A percentile compares a stretch with the other conserved stretches of the same genome.
Conservation (phyloP, 2,329 filamentous ascomycete species). For the Aspergillus tanneri region DNA sequence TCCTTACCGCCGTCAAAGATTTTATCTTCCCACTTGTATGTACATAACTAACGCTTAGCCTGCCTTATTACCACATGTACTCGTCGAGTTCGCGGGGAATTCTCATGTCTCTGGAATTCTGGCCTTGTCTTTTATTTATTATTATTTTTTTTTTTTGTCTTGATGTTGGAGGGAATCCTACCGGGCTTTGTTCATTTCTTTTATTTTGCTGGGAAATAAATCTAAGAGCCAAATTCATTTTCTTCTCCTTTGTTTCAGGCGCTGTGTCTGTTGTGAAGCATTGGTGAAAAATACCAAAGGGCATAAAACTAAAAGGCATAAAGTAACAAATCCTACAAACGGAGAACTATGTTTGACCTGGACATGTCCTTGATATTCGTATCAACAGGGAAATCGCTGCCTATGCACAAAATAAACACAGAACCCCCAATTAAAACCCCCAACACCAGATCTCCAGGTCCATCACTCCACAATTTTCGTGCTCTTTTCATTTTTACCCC, state of each 20-base stretch:
- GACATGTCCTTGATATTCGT: conserved; percentile 15
- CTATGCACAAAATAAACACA: conserved; percentile 26
- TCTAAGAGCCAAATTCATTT: conserved; percentile 16
- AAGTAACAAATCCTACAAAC: conserved; percentile 9
- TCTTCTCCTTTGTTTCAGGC: conserved; percentile 12
- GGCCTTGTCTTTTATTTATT: conserved; percentile 27
- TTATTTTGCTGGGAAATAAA: conserved; percentile 24
- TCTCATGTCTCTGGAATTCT: conserved; percentile 12
- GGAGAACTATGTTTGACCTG: not conserved
- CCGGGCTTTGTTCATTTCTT: conserved; percentile 25
- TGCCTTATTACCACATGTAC: conserved; percentile 32
- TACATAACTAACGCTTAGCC: conserved; percentile 32
- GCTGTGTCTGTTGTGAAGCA: not conserved
- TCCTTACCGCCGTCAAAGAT: conserved; percentile 6
- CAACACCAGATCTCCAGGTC: conserved; percentile 20
- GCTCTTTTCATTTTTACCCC: not conserved
- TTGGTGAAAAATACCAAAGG: not conserved
- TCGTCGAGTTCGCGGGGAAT: conserved; percentile 29
- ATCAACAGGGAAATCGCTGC: conserved; percentile 28
- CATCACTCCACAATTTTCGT: conserved; percentile 14
- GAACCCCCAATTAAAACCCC: conserved; percentile 15
- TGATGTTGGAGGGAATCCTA: conserved; percentile 26
- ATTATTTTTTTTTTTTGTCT: conserved; percentile 27
- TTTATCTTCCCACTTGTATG: conserved; percentile 23
- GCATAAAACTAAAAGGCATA: not conserved